Evolutionary conservation across 352 stramenopile species (phyloP), one percentile per base, ranked within the genome.

Genomic region (Pythium rishiriense): DNA sequence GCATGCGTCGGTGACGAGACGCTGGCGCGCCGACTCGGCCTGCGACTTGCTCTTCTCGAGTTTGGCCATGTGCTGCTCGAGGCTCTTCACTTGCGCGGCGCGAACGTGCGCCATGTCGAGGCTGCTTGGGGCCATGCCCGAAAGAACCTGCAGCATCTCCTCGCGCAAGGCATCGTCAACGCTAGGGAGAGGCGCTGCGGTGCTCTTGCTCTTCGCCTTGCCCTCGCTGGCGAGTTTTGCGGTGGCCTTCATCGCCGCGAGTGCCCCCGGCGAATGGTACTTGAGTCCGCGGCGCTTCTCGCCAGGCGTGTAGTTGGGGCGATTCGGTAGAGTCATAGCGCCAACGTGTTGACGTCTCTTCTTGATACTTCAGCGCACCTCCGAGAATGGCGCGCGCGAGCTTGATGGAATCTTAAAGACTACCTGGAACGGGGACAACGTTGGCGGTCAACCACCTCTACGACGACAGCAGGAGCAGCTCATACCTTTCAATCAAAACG

Each of bases 291-390:
- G 67, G 48, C 74, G 72, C 61, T 79, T 76, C 43, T 84, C 73
- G 28, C 76, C 74, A 15, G 75, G 72, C 19, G 55, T 69, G 71
- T 90, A 91, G 52, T 73, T 71, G 49, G 43, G 4, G 41, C 75
- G 79, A 62, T 90, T 90, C 19, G 83, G 81, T 21, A 90, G 73
- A 68, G 83, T 86, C 81, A 90, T 91, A 54, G 25, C 14, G 26
- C 1, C 24, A 41, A 50, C 24, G 26, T 55, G 1, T 50, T 56
- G 47, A 33, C 31, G 21, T 0, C 37, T 33, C 29, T 37, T 58
- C 31, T 55, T 33, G 61, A 49, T 51, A 17, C 26, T 35, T 48
- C 10, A 21, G 61, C 33, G 62, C 28, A 43, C 29, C 43, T 68
- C 43, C 28, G 45, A 33, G 53, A 62, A 62, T 26, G 33, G 33